Evolutionary conservation across 805 yeast genomes (phyloP).

Genomic region (Scheffersomyces stipitis): DNA sequence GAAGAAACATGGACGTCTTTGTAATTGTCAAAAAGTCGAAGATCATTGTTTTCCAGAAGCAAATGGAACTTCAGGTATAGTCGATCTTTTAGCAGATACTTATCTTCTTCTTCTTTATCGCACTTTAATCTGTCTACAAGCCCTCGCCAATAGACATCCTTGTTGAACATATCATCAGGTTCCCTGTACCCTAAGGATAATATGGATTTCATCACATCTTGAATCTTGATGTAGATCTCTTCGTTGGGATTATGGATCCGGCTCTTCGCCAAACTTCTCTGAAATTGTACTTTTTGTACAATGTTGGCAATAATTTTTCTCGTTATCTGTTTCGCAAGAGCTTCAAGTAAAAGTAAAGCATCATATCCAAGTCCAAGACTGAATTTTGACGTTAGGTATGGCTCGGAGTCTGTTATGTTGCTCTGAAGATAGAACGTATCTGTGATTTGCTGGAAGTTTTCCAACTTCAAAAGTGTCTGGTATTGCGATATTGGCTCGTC

Average conservation of each 20-base stretch:
- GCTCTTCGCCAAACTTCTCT: background rate
- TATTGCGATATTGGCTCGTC: background rate
- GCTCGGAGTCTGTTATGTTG: conserved; percentile 1
- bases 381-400: background rate
- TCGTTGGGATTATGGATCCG: background rate
- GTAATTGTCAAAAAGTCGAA: background rate
- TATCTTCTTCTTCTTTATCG: conserved; percentile 7
- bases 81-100: background rate
- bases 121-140: conserved; percentile 2
- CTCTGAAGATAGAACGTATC: background rate
- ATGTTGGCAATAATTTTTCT: conserved; percentile 2
- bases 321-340: conserved; percentile 4
- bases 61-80: too few relatives aligned
- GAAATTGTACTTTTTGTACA: background rate
- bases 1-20: background rate
- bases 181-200: background rate
- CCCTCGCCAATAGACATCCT: conserved; percentile 9
- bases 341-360: conserved; percentile 6
- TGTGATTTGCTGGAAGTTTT: background rate
- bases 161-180: conserved; percentile 4
- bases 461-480: conserved; percentile 1
- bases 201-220: background rate
- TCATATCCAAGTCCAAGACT: background rate
- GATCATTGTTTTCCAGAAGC: background rate
- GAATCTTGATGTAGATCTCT: background rate